A percentile compares a stretch with the other conserved stretches of the same genome.
These are phyloP conservation scores for Pleurotus ostreatus DNA, from an alignment of 768 basidiomycete genomes.

Conservation along the genomic window DNA sequence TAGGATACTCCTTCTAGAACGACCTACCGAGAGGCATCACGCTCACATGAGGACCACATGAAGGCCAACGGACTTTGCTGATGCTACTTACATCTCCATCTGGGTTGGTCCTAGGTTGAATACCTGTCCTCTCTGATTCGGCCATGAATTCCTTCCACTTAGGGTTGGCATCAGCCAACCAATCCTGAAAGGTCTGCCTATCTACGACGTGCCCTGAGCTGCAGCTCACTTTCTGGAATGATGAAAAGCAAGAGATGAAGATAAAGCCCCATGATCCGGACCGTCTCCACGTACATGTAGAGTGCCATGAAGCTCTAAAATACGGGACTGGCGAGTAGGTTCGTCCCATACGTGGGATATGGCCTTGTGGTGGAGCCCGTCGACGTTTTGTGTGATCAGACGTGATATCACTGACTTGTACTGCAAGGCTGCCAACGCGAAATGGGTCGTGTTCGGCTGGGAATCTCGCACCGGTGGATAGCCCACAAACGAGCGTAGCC, in stretches of 20 bases:
- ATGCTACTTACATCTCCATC: constrained; percentile 76
- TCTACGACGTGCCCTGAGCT: constrained; percentile 64
- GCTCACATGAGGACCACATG: neutral
- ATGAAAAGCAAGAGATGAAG: neutral
- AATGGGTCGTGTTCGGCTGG: constrained; percentile 86
- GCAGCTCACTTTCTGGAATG: constrained; percentile 68
- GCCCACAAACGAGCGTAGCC: constrained; percentile 78
- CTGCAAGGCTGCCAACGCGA: constrained; percentile 79
- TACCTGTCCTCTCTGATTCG: constrained; percentile 54
- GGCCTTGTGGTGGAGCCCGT: constrained; percentile 88
- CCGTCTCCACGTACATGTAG: constrained; percentile 51
- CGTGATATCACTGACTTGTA: constrained; percentile 54
- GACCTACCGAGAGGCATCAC: constrained; percentile 45
- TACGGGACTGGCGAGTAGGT: constrained; percentile 32
- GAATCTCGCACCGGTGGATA: constrained; percentile 84
- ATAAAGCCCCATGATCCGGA: constrained; percentile 15
- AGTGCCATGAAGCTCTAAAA: constrained; percentile 88
- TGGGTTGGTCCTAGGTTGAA: constrained; percentile 77
- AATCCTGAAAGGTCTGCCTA: constrained; percentile 68
- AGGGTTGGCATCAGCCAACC: constrained; percentile 72
- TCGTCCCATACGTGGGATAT: constrained; percentile 39
- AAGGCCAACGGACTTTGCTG: neutral
- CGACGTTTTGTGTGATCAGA: constrained; percentile 88
- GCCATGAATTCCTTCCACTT: constrained; percentile 70
- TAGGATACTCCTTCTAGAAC: constrained; percentile 77